Percentiles rank a stretch among this genome's conserved stretches.
Conservation (phyloP, 495 filamentous ascomycete genomes). For the Hypoxylon intermedium region DNA sequence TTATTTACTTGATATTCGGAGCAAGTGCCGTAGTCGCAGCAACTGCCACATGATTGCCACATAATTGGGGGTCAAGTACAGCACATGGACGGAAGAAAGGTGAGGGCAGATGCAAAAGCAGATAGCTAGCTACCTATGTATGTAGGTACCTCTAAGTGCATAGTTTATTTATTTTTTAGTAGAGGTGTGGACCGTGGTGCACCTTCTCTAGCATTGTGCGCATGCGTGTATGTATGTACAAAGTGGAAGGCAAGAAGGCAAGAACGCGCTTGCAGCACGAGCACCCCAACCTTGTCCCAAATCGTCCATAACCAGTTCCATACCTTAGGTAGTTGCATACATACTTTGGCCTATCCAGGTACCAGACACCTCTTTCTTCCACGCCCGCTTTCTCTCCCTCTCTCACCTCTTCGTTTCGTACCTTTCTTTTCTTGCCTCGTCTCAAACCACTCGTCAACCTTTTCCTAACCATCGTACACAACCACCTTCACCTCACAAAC, state of each 20-base stretch:
- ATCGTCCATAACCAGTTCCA: conserved; percentile 18
- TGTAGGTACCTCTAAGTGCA: no score
- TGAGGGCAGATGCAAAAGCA: no score
- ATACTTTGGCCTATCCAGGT: conserved; percentile 30
- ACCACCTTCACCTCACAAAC: conserved; percentile 31
- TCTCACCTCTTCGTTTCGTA: conserved; percentile 31
- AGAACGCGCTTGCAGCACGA: conserved; percentile 34
- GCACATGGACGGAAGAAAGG: no score
- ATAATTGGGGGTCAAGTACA: no score
- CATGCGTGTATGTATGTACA: not conserved
- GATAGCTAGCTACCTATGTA: no score
- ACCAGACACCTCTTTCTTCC: conserved; percentile 38
- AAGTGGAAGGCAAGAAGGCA: not conserved
- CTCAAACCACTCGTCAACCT: conserved; percentile 27
- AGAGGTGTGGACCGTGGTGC: no score
- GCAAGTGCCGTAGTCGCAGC: no score
- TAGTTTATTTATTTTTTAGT: no score
- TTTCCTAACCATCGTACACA: conserved; percentile 22
- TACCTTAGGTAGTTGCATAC: conserved; percentile 17
- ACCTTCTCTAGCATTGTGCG: no score
- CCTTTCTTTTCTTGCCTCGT: conserved; percentile 37
- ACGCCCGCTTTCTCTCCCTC: conserved; percentile 30
- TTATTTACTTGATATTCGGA: no score
- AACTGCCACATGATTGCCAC: no score
- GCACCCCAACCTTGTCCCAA: conserved; percentile 34